phyloP scores from a whole-genome alignment of 2,329 filamentous ascomycete species.

The Sclerotinia subarctica region DNA sequence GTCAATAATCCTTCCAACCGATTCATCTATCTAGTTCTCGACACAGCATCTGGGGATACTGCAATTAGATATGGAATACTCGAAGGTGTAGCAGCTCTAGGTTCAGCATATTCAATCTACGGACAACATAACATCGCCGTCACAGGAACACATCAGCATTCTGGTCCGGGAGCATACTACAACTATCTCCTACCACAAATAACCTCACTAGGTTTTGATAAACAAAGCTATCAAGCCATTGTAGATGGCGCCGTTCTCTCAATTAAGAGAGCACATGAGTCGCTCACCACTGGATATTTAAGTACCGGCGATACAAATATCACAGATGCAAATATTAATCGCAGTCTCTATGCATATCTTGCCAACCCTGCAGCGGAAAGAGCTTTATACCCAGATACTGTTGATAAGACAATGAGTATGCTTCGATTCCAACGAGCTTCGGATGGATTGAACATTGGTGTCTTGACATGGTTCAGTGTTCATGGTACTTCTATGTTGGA shows the following conservation, averaged over 20 bases:
- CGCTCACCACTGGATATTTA: constrained; percentile 61
- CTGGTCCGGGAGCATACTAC: constrained; percentile 85
- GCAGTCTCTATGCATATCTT: constrained; percentile 82
- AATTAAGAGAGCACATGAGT: constrained; percentile 76
- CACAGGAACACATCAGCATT: constrained; percentile 88
- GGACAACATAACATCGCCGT: constrained; percentile 78
- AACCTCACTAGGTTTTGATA: constrained; percentile 78
- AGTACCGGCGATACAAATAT: constrained; percentile 68
- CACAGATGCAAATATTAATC: constrained; percentile 76
- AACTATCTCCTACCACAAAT: constrained; percentile 93
- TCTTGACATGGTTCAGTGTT: constrained; percentile 75
- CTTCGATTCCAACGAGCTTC: constrained; percentile 72
- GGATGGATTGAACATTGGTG: constrained; percentile 71
- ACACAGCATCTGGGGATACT: constrained; percentile 83
- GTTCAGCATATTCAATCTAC: constrained; percentile 71
- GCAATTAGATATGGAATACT: constrained; percentile 82
- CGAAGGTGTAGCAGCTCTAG: constrained; percentile 67
- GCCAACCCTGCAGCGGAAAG: constrained; percentile 78
- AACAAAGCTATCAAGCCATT: constrained; percentile 85
- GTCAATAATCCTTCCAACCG: constrained; percentile 63
- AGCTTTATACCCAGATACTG: constrained; percentile 56
- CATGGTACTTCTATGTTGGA: constrained; percentile 87
- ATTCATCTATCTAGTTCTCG: constrained; percentile 82
- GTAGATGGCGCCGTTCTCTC: constrained; percentile 81
- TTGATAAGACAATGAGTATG: constrained; percentile 75